Percentiles rank a stretch among this genome's conserved stretches.
These are phyloP conservation scores for Takashimella tepidaria DNA, from an alignment of 1,284 basidiomycete species.

Conservation along the genomic window DNA sequence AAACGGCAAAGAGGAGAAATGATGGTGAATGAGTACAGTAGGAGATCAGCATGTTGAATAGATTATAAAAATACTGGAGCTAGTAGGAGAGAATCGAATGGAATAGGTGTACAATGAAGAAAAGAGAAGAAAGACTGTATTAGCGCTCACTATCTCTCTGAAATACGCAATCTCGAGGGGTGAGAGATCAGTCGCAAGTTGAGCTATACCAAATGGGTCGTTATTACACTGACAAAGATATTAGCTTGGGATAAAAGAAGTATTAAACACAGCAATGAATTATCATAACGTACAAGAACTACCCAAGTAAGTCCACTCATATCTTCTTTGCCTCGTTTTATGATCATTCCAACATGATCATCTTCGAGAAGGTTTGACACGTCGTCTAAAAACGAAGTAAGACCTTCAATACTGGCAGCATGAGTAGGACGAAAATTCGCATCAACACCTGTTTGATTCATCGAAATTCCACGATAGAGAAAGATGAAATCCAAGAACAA, in stretches of 20 bases:
- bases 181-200: conserved; percentile 36
- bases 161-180: conserved; percentile 41
- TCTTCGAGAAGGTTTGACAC: conserved; percentile 29
- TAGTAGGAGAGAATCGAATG: no score
- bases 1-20: neutral
- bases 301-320: conserved; percentile 25
- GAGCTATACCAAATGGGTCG: conserved; percentile 32
- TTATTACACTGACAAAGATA: conserved; percentile 34
- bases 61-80: conserved; percentile 2
- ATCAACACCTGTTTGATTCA: conserved; percentile 22
- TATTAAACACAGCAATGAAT: no score
- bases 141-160: conserved; percentile 32
- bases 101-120: no score
- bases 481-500: neutral
- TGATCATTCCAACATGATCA: conserved; percentile 31
- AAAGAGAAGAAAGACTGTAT: no score
- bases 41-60: neutral
- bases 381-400: conserved; percentile 30
- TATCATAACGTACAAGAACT: conserved; percentile 32
- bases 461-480: no score
- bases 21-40: neutral
- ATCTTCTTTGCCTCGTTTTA: conserved; percentile 31
- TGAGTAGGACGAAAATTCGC: conserved; percentile 24
- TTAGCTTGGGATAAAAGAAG: no score
- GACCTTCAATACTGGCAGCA: conserved; percentile 17